Base-by-base conservation (phyloP, 148 eudicot species). In the Cornus controversa region DNA sequence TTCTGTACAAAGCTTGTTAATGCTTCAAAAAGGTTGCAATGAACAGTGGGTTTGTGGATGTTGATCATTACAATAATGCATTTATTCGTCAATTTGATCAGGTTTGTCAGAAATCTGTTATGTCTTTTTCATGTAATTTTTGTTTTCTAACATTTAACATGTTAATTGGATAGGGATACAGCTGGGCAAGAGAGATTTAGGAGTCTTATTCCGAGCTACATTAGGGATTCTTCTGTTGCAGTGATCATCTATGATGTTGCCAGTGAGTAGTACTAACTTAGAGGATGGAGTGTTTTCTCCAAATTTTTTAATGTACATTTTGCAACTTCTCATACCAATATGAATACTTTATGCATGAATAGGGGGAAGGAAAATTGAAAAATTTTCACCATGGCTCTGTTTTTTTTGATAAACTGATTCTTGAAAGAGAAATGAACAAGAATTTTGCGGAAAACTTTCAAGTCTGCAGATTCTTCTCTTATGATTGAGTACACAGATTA, bases 101-200 rank as follows among this genome's bases (percentile, higher is more conserved):
- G 62, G 20, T 54, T 13, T 54, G 1, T 14, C 18, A 1, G 62
- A 15, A 54, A 18, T 54, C 15, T 54, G 15, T 54, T 54, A 18
- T 54, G n/a, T 13, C 15, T 54, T 54, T 54, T 45, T 11, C 50
- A 18, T 54, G 62, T 23, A 37, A 28, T 63, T 18, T 0, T n/a
- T n/a, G n/a, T 14, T 42, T 37, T 67, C 37, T 47, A 25, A 45
- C 66, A 42, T 75, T 57, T 20, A 18, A 11, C 14, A 25, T 7
- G 20, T 9, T 78, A 78, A 67, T 3, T 45, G 74, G 16, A 36
- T 81, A 86, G 89, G 89, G 89, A 86, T 73, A 86, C 89, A 64
- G 89, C 89, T 40, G 89, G 89, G 26, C 89, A 86, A 70, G 89
- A 86, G 78, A 83, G 89, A 75, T 85, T 85, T 66, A 82, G 88